Evolutionary conservation across 805 yeast species (phyloP).

Genomic region (Zygosaccharomyces bailii): DNA sequence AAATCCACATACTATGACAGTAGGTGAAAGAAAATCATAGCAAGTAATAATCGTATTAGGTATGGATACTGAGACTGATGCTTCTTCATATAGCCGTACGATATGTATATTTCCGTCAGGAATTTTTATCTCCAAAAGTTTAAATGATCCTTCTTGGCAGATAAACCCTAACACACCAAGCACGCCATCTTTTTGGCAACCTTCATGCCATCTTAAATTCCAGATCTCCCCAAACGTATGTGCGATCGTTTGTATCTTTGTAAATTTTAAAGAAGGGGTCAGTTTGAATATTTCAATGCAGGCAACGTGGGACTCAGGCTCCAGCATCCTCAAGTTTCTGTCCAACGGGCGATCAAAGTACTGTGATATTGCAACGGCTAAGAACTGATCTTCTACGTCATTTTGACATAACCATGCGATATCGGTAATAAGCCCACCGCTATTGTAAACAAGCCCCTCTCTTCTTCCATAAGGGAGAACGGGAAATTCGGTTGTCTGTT

Average conservation of each 20-base stretch:
- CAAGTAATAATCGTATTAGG: slow-evolving; percentile 41
- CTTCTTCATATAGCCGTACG: slow-evolving; percentile 17
- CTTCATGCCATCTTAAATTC: slow-evolving; percentile 37
- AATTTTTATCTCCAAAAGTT: slow-evolving; percentile 41
- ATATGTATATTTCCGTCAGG: slow-evolving; percentile 13
- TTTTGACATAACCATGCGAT: slow-evolving; percentile 48
- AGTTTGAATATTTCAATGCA: slow-evolving; percentile 47
- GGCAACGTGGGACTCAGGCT: slow-evolving; percentile 34
- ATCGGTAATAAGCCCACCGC: slow-evolving; percentile 52
- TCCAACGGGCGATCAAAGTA: slow-evolving; percentile 30
- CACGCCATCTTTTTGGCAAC: slow-evolving; percentile 19
- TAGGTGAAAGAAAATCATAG: slow-evolving; percentile 45
- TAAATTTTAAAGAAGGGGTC: slow-evolving; percentile 30
- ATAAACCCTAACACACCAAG: slow-evolving; percentile 49
- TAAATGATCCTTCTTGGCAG: slow-evolving; percentile 56
- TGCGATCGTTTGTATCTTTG: slow-evolving; percentile 33
- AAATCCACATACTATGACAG: slow-evolving; percentile 53
- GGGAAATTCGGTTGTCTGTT: slow-evolving; percentile 30
- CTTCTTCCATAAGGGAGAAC: slow-evolving; percentile 30
- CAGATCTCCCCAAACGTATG: slow-evolving; percentile 46
- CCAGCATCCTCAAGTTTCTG: slow-evolving; percentile 28
- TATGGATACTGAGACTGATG: slow-evolving; percentile 30
- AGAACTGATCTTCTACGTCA: slow-evolving; percentile 35
- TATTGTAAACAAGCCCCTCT: slow-evolving; percentile 42
- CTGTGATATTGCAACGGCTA: slow-evolving; percentile 52